Conservation (phyloP, 2,329 filamentous ascomycete species). For the Diplodia corticola region DNA sequence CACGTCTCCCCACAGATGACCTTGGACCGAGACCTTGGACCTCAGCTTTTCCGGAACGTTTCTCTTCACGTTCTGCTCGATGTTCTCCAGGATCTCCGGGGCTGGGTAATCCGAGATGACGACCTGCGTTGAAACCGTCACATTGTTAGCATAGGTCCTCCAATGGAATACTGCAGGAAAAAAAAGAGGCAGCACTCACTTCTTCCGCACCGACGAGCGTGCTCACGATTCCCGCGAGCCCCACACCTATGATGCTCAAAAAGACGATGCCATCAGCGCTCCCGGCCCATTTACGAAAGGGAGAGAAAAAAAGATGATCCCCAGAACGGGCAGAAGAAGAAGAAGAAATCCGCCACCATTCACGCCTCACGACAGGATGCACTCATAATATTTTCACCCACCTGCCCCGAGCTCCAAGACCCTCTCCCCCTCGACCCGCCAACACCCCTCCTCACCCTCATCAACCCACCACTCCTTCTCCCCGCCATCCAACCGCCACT, state of each 20-base stretch:
- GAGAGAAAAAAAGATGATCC: too few species aligned
- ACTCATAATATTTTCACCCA: conserved; percentile 43
- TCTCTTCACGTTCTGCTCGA: conserved; percentile 57
- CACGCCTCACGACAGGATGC: conserved; percentile 30
- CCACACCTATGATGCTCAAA: conserved; percentile 40
- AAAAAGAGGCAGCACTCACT: conserved; percentile 31
- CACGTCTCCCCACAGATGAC: conserved; percentile 66
- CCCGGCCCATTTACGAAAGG: conserved; percentile 2
- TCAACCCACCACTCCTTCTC: conserved; percentile 36
- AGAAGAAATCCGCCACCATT: conserved; percentile 33
- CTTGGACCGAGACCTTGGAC: conserved; percentile 50
- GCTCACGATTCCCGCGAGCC: conserved; percentile 50
- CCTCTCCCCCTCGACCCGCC: conserved; percentile 52
- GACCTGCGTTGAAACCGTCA: conserved; percentile 41
- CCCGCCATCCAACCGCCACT: conserved; percentile 19
- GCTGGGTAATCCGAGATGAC: conserved; percentile 70
- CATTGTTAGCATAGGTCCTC: conserved; percentile 38
- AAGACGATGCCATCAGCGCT: conserved; percentile 25
- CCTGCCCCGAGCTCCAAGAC: conserved; percentile 70
- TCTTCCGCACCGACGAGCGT: conserved; percentile 47
- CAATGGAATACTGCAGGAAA: neutral
- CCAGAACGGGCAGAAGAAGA: conserved; percentile 41
- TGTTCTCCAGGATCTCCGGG: conserved; percentile 58
- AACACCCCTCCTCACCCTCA: conserved; percentile 36
- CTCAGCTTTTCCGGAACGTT: conserved; percentile 49